A percentile compares a stretch with the other conserved stretches of the same genome.
phyloP scores from a whole-genome alignment of 805 yeast species.

The Ogataea naganishii region DNA sequence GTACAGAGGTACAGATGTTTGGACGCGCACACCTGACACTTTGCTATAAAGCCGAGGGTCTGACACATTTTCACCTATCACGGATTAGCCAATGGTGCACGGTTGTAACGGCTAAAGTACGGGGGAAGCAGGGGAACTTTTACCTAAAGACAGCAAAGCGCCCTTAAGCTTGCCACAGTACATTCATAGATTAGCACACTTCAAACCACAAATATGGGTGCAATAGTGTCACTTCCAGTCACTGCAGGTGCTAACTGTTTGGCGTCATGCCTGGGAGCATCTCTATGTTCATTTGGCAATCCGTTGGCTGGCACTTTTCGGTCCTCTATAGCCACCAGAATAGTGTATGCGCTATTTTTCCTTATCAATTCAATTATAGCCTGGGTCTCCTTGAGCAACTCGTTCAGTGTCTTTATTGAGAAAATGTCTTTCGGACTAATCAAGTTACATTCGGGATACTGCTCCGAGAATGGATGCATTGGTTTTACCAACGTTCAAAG shows the following conservation, averaged over 20 bases:
- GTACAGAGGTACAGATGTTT: no score
- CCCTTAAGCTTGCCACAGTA: no score
- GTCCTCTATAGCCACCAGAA: constrained; percentile 75
- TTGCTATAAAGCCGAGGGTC: no score
- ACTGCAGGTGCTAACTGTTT: constrained; percentile 50
- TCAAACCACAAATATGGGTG: constrained; percentile 51
- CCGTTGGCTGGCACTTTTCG: constrained; percentile 39
- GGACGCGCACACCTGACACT: no score
- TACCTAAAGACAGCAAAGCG: no score
- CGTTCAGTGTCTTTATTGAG: constrained; percentile 66
- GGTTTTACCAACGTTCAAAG: constrained; percentile 95
- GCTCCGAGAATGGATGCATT: constrained; percentile 76
- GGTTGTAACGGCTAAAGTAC: no score
- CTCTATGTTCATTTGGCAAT: constrained; percentile 59
- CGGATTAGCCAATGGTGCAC: no score
- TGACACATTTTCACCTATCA: no score
- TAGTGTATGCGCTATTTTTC: constrained; percentile 75
- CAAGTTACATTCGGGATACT: constrained; percentile 43
- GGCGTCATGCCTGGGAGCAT: constrained; percentile 77
- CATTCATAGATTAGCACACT: no score
- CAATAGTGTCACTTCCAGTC: constrained; percentile 61
- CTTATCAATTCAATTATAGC: constrained; percentile 73
- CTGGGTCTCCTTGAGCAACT: constrained; percentile 87
- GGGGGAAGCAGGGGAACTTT: no score
- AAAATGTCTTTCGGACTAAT: constrained; percentile 60